Evolutionary conservation across 306 rosid species (phyloP), one percentile per base, ranked within the genome.

Genomic region (Prinsepia uniflora): DNA sequence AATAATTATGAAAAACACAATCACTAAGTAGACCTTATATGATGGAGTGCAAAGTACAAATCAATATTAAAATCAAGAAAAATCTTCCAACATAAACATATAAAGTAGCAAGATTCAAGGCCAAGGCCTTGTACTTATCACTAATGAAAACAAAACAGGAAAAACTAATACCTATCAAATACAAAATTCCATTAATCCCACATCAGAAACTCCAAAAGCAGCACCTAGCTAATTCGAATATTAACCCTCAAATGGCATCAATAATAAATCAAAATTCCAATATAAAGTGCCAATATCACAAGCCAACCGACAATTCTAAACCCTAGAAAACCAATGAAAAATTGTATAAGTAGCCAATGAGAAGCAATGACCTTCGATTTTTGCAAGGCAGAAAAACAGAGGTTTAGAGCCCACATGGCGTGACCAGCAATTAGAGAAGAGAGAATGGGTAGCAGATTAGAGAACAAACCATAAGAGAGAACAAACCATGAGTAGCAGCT

Each of bases 71-170:
- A 22, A 63, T 36, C 19, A 70, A 30, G 15, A 65, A 75, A 82
- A 78, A 54, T 61, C 53, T 50, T 18, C 46, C 69, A 70, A 30
- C 50, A 30, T 22, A 65, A 76, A 40, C 39, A 14, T 22, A 10
- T 17, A 54, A 48, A 18, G 42, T 3, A 20, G 7, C 50, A 72
- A 13, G 62, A 76, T 18, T 66, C 34, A 15, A 58, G 48, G 19
- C 72, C 76, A 70, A 80, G 65, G 64, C 75, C 70, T 72, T 15
- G 39, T 74, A 48, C 74, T 63, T 53, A 67, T 40, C 30, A 43
- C 15, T 15, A 71, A 44, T 22, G 30, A 24, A 24, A 24, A 24
- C 57, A 0, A 2, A 7, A 3, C 30, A 50, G 57, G 4, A 15
- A n/a, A n/a, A n/a, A 20, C 30, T 36, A 46, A 45, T 40, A 44